Evolutionary conservation across 2,329 filamentous ascomycete genomes (phyloP), one percentile per base, ranked within the genome.

Genomic region (Microcyclospora pomicola): DNA sequence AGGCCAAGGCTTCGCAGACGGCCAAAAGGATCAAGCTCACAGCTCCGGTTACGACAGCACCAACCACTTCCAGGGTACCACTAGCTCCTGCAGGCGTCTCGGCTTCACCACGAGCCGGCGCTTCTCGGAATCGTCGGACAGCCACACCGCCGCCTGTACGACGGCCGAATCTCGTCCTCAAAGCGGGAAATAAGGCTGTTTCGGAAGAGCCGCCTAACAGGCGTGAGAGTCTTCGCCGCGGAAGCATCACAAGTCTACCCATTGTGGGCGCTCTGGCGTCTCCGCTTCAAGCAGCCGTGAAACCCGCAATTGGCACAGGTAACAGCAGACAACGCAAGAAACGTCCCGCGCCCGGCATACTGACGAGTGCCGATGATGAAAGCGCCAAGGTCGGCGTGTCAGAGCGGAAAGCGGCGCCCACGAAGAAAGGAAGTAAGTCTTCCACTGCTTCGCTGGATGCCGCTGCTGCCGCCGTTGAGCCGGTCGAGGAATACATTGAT

Each of bases 281-380:
- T n/a, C 45, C 42, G 10, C 24, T 41, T 24, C 27, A 29, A 32
- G 35, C 46, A 28, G 39, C 43, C 19, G 39, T 39, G 39, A 46
- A 30, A 27, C 11, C 30, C 11, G n/a, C 15, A 3, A 24, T 5
- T 24, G 19, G 19, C 5, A 24, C 7, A 5, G 19, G 46, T 15
- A 46, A 48, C 37, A 45, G 43, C 34, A 42, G 47, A 2, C 63
- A 76, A 51, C 73, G 81, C 36, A 65, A 71, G 37, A 84, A 80
- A 61, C 67, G 77, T 40, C 81, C 81, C 33, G 80, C 78, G 24
- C 82, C 81, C 9, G 81, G 81, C 40, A 68, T 82, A 46, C 73
- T 86, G 49, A 82, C 69, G 30, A 45, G 46, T 13, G 65, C 67
- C 15, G 70, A 73, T 42, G 67, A 73, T 42, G 73, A 73, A 15